Percentiles rank a stretch among this genome's conserved stretches.
These are phyloP conservation scores for Streptanthus diversifolius DNA, from an alignment of 345 rosid species.

Conservation along the genomic window DNA sequence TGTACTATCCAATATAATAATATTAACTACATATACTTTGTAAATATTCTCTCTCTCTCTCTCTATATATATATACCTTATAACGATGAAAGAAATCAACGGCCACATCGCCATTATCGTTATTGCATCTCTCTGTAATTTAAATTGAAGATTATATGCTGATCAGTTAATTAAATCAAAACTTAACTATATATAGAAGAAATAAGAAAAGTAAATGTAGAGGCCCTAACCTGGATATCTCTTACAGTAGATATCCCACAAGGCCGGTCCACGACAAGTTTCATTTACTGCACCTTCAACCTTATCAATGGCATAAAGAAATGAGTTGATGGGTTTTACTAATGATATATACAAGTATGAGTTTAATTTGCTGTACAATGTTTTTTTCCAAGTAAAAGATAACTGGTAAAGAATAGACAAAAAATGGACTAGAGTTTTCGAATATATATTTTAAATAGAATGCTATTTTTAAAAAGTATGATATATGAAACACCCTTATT, in stretches of 20 bases:
- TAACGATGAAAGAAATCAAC: conserved; percentile 43
- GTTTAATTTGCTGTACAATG: neutral
- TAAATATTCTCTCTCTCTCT: too few species aligned
- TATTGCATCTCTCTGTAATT: conserved; percentile 11
- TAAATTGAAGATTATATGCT: neutral
- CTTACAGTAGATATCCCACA: conserved; percentile 38
- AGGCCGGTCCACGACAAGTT: conserved; percentile 33
- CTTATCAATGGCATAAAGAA: conserved; percentile 6
- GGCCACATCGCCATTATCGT: conserved; percentile 30
- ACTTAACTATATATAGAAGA: too few species aligned
- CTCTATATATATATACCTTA: conserved; percentile 35
- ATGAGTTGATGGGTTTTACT: neutral
- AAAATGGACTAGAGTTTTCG: neutral
- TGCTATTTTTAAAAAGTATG: neutral
- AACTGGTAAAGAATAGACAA: neutral
- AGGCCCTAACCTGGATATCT: conserved; percentile 15
- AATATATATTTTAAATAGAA: neutral
- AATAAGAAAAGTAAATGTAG: neutral
- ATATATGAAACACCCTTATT: neutral
- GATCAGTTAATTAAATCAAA: too few species aligned
- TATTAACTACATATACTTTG: too few species aligned
- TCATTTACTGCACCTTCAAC: conserved; percentile 27
- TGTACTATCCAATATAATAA: neutral
- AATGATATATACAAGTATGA: neutral
- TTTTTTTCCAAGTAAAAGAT: neutral